Evolutionary conservation across 371 early-diverging fungal species (phyloP), one percentile per base, ranked within the genome.

Genomic region (Mucor velutinosus): DNA sequence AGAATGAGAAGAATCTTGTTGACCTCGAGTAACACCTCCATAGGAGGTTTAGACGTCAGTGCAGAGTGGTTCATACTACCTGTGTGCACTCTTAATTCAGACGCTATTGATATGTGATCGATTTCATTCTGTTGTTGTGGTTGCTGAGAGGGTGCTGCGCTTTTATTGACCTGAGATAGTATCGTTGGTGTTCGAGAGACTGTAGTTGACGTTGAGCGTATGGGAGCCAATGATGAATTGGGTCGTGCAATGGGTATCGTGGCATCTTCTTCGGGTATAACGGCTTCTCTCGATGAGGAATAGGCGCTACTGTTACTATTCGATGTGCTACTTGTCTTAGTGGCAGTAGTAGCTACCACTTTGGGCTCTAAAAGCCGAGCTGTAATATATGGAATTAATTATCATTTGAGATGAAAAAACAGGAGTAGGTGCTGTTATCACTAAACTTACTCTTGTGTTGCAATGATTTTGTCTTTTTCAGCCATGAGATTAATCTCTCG

Each of bases 1-100:
- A 93, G 75, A 7, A 83, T 66, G 23, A 84, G 62, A 27, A 92
- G 69, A 0, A 87, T 82, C 69, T 85, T 87, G 41, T 87, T 86
- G 49, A 94, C 83, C 41, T 90, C 89, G 33, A 83, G 74, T 62
- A 93, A 81, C 23, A 91, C 83, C 63, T 91, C 89, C 23, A 85
- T 84, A 4, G 94, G 93, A 21, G 88, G 80, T 35, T 88, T 82
- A 6, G 90, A 87, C 14, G 92, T 91, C 60, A 93, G 75, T 1
- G 89, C 91, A 53, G 85, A 80, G 11, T 89, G 88, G 60, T 92
- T 92, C 33, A 94, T 89, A 7, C 90, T 89, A 58, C 94, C 94
- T 60, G 87, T 87, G 73, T 93, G 90, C 29, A 83, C 79, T 27
- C 89, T 87, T 70, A 94, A 82, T 69, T 90, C 86, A 47, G 78